Percentiles rank a stretch among this genome's conserved stretches.
These are phyloP conservation scores for Candida anglica DNA, from an alignment of 805 yeast genomes.

Conservation along the genomic window DNA sequence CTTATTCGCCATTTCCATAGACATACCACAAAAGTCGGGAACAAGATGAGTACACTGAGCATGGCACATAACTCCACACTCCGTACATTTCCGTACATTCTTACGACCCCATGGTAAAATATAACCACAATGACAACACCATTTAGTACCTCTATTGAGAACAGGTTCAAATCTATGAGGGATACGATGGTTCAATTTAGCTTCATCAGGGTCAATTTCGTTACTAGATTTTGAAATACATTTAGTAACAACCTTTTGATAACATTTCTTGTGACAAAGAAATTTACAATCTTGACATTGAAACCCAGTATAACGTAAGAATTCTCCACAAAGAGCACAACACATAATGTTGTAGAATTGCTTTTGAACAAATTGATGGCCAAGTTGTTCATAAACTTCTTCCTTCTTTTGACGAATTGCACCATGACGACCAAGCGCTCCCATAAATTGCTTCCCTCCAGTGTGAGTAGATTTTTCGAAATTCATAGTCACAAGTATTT, in stretches of 20 bases:
- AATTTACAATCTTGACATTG: slow-evolving; percentile 85
- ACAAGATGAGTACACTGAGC: slow-evolving; percentile 89
- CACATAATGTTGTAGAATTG: slow-evolving; percentile 95
- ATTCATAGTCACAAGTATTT: slow-evolving; percentile 69
- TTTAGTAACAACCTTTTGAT: slow-evolving; percentile 74
- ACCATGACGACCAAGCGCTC: slow-evolving; percentile 78
- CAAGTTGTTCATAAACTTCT: slow-evolving; percentile 90
- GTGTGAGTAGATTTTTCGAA: slow-evolving; percentile 60
- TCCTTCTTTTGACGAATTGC: slow-evolving; percentile 93
- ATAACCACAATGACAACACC: slow-evolving; percentile 99
- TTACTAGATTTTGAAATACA: slow-evolving; percentile 76
- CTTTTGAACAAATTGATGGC: slow-evolving; percentile 94
- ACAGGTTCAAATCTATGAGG: slow-evolving; percentile 96
- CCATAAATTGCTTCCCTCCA: slow-evolving; percentile 36
- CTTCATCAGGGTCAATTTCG: slow-evolving; percentile 67
- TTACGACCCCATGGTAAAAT: slow-evolving; percentile 93
- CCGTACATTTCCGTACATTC: slow-evolving; percentile 86
- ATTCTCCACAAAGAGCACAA: slow-evolving; percentile 96
- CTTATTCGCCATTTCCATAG: slow-evolving; percentile 93
- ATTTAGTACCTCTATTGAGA: slow-evolving; percentile 90
- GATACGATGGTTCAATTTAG: slow-evolving; percentile 88
- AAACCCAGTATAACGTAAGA: slow-evolving; percentile 79
- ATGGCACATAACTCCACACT: slow-evolving; percentile 95
- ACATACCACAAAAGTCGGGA: slow-evolving; percentile 98
- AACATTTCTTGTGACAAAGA: slow-evolving; percentile 78